Conservation (phyloP, 345 rosid species). For the Lenwebbia sp. region DNA sequence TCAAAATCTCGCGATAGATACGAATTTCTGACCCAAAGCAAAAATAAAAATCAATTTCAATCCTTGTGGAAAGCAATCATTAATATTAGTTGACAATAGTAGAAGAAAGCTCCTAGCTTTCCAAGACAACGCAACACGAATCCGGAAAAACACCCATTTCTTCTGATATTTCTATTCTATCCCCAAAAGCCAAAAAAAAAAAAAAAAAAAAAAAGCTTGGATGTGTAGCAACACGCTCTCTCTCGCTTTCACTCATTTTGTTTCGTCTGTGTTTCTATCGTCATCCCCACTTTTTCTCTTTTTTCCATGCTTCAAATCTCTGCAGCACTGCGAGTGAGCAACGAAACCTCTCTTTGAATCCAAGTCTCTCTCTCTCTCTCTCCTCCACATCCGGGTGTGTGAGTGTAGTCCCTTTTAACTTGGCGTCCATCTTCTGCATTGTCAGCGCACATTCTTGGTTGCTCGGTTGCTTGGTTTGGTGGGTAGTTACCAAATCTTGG, state of each 20-base stretch:
- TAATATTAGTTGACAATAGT: background rate
- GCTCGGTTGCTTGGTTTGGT: constrained; percentile 29
- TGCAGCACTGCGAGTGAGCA: background rate
- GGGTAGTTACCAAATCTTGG: constrained; percentile 47
- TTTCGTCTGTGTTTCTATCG: background rate
- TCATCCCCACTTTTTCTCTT: background rate
- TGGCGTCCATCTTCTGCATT: background rate
- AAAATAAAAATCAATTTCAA: background rate
- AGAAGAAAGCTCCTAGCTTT: background rate
- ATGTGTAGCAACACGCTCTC: background rate
- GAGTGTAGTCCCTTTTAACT: background rate
- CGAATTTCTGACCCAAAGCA: background rate
- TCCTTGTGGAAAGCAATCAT: background rate
- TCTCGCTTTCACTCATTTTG: background rate
- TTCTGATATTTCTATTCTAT: background rate
- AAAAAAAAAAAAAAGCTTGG: background rate
- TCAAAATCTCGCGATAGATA: background rate
- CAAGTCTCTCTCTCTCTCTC: constrained; percentile 27
- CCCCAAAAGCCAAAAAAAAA: background rate
- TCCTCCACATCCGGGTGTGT: background rate
- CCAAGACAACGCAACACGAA: background rate
- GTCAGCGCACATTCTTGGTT: background rate
- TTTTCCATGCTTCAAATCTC: background rate
- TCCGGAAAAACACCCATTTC: background rate
- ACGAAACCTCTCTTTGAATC: constrained; percentile 65